Evolutionary conservation across 148 eudicot genomes (phyloP).

Genomic region (Hydrangea macrophylla): DNA sequence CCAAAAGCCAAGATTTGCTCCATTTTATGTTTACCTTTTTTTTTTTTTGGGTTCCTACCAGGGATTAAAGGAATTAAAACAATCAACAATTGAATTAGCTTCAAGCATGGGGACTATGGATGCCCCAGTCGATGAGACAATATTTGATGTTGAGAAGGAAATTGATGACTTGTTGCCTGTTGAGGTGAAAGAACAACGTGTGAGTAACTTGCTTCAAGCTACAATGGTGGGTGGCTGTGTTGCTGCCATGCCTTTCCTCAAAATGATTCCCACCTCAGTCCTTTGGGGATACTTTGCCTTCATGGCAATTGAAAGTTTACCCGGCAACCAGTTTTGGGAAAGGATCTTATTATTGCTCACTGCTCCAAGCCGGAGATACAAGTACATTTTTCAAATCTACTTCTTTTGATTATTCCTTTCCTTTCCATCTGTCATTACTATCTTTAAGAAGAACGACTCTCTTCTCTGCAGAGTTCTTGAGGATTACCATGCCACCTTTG

Average conservation of each 20-base stretch:
- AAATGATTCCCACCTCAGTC: constrained; percentile 87
- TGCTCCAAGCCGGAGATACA: constrained; percentile 86
- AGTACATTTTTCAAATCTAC: constrained; percentile 28
- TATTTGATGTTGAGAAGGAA: constrained; percentile 84
- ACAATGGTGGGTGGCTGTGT: constrained; percentile 84
- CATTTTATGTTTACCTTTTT: too few species aligned
- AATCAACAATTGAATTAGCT: constrained; percentile 72
- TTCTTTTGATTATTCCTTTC: not conserved
- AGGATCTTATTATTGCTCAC: constrained; percentile 79
- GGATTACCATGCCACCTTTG: constrained; percentile 82
- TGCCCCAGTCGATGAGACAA: constrained; percentile 77
- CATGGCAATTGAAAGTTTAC: constrained; percentile 94
- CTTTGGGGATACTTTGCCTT: too few species aligned
- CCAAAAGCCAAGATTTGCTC: too few species aligned
- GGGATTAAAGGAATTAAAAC: constrained; percentile 84
- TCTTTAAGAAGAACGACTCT: not conserved
- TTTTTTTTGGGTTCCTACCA: too few species aligned
- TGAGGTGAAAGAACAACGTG: constrained; percentile 91
- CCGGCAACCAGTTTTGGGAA: constrained; percentile 96
- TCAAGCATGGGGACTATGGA: constrained; percentile 68
- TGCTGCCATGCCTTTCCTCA: constrained; percentile 84
- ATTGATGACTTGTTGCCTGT: constrained; percentile 82
- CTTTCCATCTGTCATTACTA: not conserved
- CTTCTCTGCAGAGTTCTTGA: constrained; percentile 69
- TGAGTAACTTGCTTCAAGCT: constrained; percentile 79